Conservation (phyloP, 2,329 filamentous ascomycete species). For the Colletotrichum viniferum region DNA sequence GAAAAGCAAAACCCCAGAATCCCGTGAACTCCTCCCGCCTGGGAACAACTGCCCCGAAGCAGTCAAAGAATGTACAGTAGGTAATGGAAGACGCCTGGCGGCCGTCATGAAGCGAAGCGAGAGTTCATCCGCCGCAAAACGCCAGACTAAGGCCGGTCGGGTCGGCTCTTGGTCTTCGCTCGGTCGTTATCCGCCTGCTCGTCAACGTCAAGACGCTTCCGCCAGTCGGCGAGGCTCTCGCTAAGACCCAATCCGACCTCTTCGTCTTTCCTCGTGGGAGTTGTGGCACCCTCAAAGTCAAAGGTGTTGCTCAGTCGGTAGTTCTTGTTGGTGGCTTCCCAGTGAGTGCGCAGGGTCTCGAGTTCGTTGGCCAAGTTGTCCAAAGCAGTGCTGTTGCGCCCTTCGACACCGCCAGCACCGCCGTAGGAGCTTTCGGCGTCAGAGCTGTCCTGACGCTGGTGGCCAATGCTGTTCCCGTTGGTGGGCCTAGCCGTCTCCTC, state of each 20-base stretch:
- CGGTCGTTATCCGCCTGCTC: conserved; percentile 31
- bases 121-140: conserved; percentile 24
- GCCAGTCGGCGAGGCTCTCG: conserved; percentile 79
- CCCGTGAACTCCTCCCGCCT: conserved; percentile 9
- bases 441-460: conserved; percentile 60
- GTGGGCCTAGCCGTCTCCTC: conserved; percentile 38
- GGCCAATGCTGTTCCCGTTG: conserved; percentile 42
- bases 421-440: conserved; percentile 68
- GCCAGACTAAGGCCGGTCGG: conserved; percentile 23
- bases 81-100: not conserved
- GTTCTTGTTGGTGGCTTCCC: conserved; percentile 95
- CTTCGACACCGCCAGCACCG: conserved; percentile 48
- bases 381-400: conserved; percentile 70
- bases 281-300: conserved; percentile 69
- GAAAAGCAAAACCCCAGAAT: not conserved
- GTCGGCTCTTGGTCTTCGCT: conserved; percentile 22
- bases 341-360: conserved; percentile 86
- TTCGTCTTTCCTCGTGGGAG: conserved; percentile 44
- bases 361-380: conserved; percentile 93
- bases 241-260: conserved; percentile 59
- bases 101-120: conserved; percentile 18
- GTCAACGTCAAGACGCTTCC: conserved; percentile 71
- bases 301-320: conserved; percentile 90
- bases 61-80: conserved; percentile 17
- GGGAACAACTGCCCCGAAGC: not conserved